Percentiles rank a stretch among this genome's conserved stretches.
Evolutionary conservation across 768 basidiomycete species (phyloP).

Genomic region (Exidia glandulosa): DNA sequence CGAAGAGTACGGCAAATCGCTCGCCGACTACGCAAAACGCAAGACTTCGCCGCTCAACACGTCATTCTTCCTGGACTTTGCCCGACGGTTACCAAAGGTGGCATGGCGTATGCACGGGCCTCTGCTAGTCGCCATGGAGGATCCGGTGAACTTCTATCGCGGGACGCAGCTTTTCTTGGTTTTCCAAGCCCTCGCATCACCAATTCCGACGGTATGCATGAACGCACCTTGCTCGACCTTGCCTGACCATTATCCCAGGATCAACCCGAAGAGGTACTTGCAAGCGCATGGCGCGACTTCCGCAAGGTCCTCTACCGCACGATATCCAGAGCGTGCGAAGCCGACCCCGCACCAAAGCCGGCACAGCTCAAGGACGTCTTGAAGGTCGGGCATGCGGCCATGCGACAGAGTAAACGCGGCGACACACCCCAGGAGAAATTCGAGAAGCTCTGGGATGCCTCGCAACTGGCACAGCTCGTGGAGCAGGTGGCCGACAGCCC

Average conservation of each 20-base stretch:
- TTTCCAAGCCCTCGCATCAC: conserved; percentile 49
- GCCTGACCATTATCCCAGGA: conserved; percentile 17
- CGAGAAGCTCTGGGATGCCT: conserved; percentile 45
- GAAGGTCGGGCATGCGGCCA: conserved; percentile 52
- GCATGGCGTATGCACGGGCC: conserved; percentile 57
- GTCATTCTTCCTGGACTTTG: conserved; percentile 68
- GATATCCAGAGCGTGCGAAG: conserved; percentile 37
- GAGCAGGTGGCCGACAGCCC: conserved; percentile 35
- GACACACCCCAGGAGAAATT: conserved; percentile 20
- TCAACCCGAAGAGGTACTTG: conserved; percentile 30
- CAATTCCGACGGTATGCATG: conserved; percentile 27
- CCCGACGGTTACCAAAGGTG: conserved; percentile 48
- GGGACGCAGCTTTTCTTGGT: conserved; percentile 65
- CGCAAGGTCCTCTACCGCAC: conserved; percentile 35
- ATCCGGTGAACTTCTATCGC: conserved; percentile 67
- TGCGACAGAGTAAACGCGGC: conserved; percentile 53
- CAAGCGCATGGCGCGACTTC: conserved; percentile 41
- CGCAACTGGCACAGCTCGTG: conserved; percentile 42
- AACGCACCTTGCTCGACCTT: not conserved
- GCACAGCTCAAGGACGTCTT: conserved; percentile 70
- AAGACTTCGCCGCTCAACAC: conserved; percentile 70
- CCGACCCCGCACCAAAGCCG: conserved; percentile 37
- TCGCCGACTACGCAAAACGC: conserved; percentile 66
- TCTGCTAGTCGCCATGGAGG: conserved; percentile 43
- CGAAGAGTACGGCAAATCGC: conserved; percentile 49